Evolutionary conservation across 495 filamentous ascomycete genomes (phyloP).

Genomic region (Penicillium bovifimosum): DNA sequence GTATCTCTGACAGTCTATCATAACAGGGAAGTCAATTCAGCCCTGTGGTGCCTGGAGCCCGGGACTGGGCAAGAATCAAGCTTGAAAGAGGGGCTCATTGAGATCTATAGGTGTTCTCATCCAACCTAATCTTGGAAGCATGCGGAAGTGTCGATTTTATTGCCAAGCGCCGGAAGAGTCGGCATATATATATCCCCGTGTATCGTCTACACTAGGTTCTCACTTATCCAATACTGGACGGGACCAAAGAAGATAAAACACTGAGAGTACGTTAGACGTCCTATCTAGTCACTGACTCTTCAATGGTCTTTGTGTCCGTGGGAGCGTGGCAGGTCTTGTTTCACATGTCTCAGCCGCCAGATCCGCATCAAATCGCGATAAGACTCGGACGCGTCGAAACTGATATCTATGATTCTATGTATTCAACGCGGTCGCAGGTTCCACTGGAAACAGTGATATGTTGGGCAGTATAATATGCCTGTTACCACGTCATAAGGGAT

Average conservation of each 20-base stretch:
- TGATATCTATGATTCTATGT: background rate
- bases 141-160: too few relatives aligned
- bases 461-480: background rate
- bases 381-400: background rate
- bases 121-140: too few relatives aligned
- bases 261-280: background rate
- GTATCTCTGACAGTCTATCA: slow-evolving; percentile 1
- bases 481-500: background rate
- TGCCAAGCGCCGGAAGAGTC: too few relatives aligned
- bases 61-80: background rate
- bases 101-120: background rate
- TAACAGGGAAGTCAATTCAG: background rate
- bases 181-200: too few relatives aligned
- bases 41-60: background rate
- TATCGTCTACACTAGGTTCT: too few relatives aligned
- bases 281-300: background rate
- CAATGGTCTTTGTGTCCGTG: slow-evolving; percentile 5
- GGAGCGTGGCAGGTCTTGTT: slow-evolving; percentile 12
- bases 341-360: slow-evolving; percentile 15
- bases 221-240: too few relatives aligned
- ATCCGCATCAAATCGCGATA: background rate
- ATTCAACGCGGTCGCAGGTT: background rate
- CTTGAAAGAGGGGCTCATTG: background rate
- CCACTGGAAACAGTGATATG: background rate
- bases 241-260: too few relatives aligned